These are phyloP conservation scores for Cyberlindnera amylophila DNA, from an alignment of 805 yeast genomes.

Conservation along the genomic window DNA sequence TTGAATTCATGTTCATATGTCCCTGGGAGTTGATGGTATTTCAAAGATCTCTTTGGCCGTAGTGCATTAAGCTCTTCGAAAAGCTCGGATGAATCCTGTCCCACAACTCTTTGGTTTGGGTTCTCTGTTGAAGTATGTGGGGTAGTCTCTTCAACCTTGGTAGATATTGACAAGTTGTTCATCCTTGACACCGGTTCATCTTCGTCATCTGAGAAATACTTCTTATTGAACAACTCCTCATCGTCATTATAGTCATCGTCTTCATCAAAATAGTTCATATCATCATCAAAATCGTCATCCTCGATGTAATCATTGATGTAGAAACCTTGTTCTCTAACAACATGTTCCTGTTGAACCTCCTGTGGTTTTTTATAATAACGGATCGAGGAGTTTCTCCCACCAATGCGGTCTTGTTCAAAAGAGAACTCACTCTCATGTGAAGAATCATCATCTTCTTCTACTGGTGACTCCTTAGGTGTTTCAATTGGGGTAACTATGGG, in stretches of 20 bases:
- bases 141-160: not conserved
- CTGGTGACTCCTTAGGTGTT: no score
- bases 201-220: conserved; percentile 27
- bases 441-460: conserved; percentile 2
- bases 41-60: conserved; percentile 24
- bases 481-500: no score
- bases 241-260: conserved; percentile 33
- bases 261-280: conserved; percentile 36
- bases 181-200: conserved; percentile 9
- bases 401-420: conserved; percentile 41
- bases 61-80: conserved; percentile 8
- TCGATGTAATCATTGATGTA: conserved; percentile 37
- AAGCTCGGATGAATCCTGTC: not conserved
- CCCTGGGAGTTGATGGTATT: conserved; percentile 36
- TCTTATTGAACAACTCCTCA: conserved; percentile 30
- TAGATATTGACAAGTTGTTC: not conserved
- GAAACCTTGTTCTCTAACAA: conserved; percentile 30
- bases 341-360: conserved; percentile 18
- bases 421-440: conserved; percentile 39
- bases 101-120: not conserved
- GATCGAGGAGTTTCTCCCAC: conserved; percentile 52
- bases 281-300: conserved; percentile 41
- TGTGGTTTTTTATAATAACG: conserved; percentile 43
- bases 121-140: not conserved
- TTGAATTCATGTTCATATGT: conserved; percentile 34